phyloP scores from a whole-genome alignment of 2,329 filamentous ascomycete species.

The Arthrobotrys sinensis region DNA sequence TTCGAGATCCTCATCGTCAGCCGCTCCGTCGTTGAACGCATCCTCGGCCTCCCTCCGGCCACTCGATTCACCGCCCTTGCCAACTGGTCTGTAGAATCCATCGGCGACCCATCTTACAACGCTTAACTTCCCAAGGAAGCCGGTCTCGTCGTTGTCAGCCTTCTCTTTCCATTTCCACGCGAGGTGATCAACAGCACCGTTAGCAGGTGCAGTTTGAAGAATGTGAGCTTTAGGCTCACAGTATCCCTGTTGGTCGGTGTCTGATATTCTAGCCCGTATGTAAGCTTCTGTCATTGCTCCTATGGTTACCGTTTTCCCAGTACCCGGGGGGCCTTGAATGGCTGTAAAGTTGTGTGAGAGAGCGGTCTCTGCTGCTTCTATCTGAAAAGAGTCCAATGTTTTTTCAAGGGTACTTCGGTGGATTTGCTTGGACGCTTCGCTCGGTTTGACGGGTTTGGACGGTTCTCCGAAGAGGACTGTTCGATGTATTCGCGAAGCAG shows the following conservation, averaged over 20 bases:
- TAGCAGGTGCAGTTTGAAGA: constrained; percentile 3
- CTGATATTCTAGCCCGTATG: neutral
- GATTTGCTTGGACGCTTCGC: too few relatives aligned
- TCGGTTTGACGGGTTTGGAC: too few relatives aligned
- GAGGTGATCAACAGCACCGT: neutral
- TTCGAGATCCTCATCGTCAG: neutral
- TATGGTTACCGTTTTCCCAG: neutral
- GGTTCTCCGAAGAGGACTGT: neutral
- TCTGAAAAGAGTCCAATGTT: too few relatives aligned
- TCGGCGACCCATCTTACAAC: neutral
- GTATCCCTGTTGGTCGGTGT: neutral
- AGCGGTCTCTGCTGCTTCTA: neutral
- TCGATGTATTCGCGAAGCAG: neutral
- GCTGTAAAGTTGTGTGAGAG: neutral
- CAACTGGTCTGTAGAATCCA: neutral
- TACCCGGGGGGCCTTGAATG: constrained; percentile 23
- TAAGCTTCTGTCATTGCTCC: neutral
- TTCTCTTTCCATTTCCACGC: neutral
- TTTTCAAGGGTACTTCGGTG: too few relatives aligned
- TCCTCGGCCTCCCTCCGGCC: neutral
- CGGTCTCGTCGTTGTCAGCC: neutral
- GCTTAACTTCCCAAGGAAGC: neutral
- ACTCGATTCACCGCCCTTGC: neutral
- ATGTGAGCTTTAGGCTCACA: neutral
- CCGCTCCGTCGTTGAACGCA: neutral